Conservation (phyloP, 768 basidiomycete genomes). For the Lactarius psammicola region DNA sequence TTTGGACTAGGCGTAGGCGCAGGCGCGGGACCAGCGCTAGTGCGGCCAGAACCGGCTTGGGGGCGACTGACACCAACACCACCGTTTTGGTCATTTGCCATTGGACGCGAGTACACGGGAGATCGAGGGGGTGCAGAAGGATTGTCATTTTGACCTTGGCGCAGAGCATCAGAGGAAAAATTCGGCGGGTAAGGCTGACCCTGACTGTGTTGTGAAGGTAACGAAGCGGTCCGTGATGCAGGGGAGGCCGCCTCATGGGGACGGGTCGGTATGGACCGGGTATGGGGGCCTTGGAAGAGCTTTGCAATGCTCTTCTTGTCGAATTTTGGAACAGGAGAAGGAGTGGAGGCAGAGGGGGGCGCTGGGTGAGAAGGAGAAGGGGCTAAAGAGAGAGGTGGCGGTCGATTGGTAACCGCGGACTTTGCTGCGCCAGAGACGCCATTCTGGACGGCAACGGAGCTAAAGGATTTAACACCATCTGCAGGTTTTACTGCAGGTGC, state of each 20-base stretch:
- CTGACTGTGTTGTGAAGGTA: slow-evolving; percentile 42
- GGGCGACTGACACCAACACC: slow-evolving; percentile 39
- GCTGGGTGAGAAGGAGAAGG: slow-evolving; percentile 33
- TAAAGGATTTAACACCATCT: slow-evolving; percentile 79
- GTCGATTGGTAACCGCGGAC: slow-evolving; percentile 22
- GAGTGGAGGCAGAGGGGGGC: slow-evolving; percentile 29
- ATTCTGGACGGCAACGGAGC: slow-evolving; percentile 57
- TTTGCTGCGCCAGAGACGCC: slow-evolving; percentile 36
- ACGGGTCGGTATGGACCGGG: too few species aligned
- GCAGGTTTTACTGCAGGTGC: slow-evolving; percentile 55
- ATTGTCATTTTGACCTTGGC: slow-evolving; percentile 27
- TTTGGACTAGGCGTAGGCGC: slow-evolving; percentile 64
- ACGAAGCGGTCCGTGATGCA: slow-evolving; percentile 48
- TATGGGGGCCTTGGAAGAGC: too few species aligned
- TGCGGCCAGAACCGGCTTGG: slow-evolving; percentile 43
- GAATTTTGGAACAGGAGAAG: slow-evolving; percentile 35
- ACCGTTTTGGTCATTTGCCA: slow-evolving; percentile 49
- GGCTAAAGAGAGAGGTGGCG: too few species aligned
- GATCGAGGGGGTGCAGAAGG: slow-evolving; percentile 49
- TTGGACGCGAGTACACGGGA: slow-evolving; percentile 60
- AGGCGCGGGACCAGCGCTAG: slow-evolving; percentile 39
- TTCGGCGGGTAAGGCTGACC: slow-evolving; percentile 19
- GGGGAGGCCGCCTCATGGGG: too few species aligned
- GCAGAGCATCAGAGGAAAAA: slow-evolving; percentile 19
- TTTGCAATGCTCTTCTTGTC: too few species aligned